Evolutionary conservation across 352 stramenopile species (phyloP).

Genomic region (Phytophthora pini): DNA sequence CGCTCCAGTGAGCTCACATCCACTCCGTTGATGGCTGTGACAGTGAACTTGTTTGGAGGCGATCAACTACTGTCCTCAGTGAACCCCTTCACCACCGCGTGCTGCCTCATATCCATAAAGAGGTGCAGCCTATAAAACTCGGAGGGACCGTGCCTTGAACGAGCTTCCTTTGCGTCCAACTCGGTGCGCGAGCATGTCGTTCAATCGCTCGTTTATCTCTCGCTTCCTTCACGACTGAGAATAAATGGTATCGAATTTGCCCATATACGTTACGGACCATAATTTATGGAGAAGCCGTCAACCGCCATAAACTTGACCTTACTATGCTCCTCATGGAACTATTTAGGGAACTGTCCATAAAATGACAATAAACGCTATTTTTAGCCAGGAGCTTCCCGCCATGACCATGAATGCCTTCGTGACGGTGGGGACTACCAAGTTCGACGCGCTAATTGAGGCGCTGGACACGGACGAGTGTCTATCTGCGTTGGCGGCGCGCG

Average conservation of each 20-base stretch:
- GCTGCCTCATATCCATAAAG: slow-evolving; percentile 49
- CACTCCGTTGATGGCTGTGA: slow-evolving; percentile 65
- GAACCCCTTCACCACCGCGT: slow-evolving; percentile 65
- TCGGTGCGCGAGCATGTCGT: no score
- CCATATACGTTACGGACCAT: no score
- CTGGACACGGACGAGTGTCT: slow-evolving; percentile 73
- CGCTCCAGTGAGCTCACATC: slow-evolving; percentile 37
- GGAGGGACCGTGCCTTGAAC: slow-evolving; percentile 45
- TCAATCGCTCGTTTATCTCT: no score
- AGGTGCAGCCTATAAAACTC: slow-evolving; percentile 46
- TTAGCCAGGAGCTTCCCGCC: no score
- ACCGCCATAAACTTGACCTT: no score
- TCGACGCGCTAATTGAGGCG: slow-evolving; percentile 88
- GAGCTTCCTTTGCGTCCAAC: slow-evolving; percentile 19
- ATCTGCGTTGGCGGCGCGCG: slow-evolving; percentile 49
- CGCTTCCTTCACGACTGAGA: no score
- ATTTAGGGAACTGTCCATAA: no score
- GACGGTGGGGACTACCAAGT: slow-evolving; percentile 95
- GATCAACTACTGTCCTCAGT: slow-evolving; percentile 50
- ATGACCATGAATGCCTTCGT: slow-evolving; percentile 76
- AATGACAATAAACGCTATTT: no score
- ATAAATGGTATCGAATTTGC: no score
- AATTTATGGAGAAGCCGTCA: no score
- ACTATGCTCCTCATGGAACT: no score
- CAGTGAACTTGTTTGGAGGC: slow-evolving; percentile 39